Evolutionary conservation across 371 early-diverging fungal genomes (phyloP).

Genomic region (Parasitella parasitica): DNA sequence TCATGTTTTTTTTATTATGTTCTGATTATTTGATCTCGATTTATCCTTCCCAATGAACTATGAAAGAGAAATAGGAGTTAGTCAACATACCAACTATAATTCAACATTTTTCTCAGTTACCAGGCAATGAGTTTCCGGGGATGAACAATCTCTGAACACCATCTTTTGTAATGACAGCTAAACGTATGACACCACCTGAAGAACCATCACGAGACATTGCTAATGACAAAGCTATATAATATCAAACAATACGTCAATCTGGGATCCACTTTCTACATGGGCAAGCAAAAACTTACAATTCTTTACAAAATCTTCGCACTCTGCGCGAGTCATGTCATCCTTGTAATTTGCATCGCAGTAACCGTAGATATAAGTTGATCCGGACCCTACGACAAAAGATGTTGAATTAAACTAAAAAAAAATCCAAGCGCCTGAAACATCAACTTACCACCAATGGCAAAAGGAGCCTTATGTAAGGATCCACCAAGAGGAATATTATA

Average conservation of each 20-base stretch:
- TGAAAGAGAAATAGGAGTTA: neutral
- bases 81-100: neutral
- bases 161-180: constrained; percentile 93
- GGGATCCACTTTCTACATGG: neutral
- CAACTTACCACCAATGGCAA: constrained; percentile 88
- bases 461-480: constrained; percentile 89
- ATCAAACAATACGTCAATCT: neutral
- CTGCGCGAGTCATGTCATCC: constrained; percentile 87
- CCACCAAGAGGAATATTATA: constrained; percentile 97
- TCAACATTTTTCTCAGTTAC: constrained; percentile 22
- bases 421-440: neutral
- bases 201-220: constrained; percentile 99
- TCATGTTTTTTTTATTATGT: neutral
- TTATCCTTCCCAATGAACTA: constrained; percentile 1
- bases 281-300: constrained; percentile 64
- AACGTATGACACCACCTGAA: constrained; percentile 98
- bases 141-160: constrained; percentile 92
- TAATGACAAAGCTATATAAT: constrained; percentile 76
- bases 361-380: constrained; percentile 98
- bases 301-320: constrained; percentile 94
- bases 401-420: neutral
- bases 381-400: constrained; percentile 69
- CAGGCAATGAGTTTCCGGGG: constrained; percentile 86
- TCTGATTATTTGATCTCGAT: neutral
- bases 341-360: constrained; percentile 93